phyloP scores from a whole-genome alignment of 805 yeast species.

The Yamadazyma paraphyllophila region DNA sequence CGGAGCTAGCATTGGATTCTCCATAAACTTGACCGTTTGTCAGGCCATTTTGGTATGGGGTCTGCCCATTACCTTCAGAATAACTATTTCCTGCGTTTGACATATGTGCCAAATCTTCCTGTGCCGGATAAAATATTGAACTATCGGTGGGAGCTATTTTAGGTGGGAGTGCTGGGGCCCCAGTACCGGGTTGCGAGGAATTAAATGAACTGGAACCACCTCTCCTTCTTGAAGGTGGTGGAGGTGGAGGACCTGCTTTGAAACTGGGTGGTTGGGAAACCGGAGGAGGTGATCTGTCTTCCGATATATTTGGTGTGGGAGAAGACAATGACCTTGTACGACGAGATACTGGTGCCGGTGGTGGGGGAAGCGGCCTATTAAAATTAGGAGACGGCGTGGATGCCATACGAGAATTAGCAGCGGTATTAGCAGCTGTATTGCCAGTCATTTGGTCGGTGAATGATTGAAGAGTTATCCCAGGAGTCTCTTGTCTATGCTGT shows the following conservation, averaged over 20 bases:
- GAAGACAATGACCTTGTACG: constrained; percentile 33
- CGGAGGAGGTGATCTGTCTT: constrained; percentile 8
- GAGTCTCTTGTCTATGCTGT: constrained; percentile 9
- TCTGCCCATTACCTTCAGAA: too few relatives aligned
- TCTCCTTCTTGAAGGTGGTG: constrained; percentile 39
- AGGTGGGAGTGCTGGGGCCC: constrained; percentile 10
- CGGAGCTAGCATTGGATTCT: background rate
- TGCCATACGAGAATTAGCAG: constrained; percentile 35
- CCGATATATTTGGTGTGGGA: constrained; percentile 27
- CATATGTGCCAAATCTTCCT: constrained; percentile 6
- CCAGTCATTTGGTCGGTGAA: constrained; percentile 44
- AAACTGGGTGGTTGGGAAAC: too few relatives aligned
- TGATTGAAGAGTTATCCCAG: constrained; percentile 39
- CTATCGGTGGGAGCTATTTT: constrained; percentile 4
- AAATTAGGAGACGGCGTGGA: constrained; percentile 22
- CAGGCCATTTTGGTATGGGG: constrained; percentile 25
- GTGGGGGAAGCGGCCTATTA: constrained; percentile 9
- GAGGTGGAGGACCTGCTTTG: constrained; percentile 36
- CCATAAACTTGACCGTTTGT: background rate
- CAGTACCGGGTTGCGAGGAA: constrained; percentile 7
- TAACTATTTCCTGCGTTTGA: too few relatives aligned
- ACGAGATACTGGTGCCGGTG: constrained; percentile 25
- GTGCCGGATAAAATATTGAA: constrained; percentile 17
- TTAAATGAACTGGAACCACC: constrained; percentile 15
- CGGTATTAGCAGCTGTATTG: constrained; percentile 29